Evolutionary conservation across 139 green algal species (phyloP).

Genomic region (Coccomyxa sp.): DNA sequence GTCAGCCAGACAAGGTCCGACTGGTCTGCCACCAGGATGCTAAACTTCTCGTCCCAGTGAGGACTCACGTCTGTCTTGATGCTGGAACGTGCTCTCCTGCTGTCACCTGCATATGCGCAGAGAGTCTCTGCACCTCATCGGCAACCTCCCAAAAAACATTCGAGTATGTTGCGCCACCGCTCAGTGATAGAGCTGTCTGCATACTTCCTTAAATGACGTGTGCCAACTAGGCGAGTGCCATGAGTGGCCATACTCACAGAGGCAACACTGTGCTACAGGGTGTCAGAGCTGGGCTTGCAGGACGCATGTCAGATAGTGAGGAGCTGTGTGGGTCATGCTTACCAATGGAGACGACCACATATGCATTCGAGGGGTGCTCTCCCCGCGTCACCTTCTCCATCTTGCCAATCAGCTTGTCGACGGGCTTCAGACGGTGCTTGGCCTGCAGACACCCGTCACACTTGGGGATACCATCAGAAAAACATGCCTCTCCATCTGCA

Average conservation of each 20-base stretch:
- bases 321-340: neutral
- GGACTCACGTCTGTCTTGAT: slow-evolving; percentile 4
- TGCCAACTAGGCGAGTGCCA: too few species aligned
- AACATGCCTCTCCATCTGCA: too few species aligned
- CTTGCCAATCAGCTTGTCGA: neutral
- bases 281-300: neutral
- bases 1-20: neutral
- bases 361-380: neutral
- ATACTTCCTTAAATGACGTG: too few species aligned
- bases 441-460: slow-evolving; percentile 3
- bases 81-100: slow-evolving; percentile 11
- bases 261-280: too few species aligned
- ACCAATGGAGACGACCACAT: slow-evolving; percentile 6
- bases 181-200: too few species aligned
- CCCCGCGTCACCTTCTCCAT: neutral
- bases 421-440: neutral
- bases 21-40: slow-evolving; percentile 20
- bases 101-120: neutral
- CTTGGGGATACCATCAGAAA: too few species aligned
- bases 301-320: neutral
- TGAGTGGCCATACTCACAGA: neutral
- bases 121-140: too few species aligned
- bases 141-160: neutral
- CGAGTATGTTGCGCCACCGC: too few species aligned
- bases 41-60: slow-evolving; percentile 20